Percentiles rank a stretch among this genome's conserved stretches.
phyloP scores from a whole-genome alignment of 2,329 filamentous ascomycete species.

The Diplodia mutila region DNA sequence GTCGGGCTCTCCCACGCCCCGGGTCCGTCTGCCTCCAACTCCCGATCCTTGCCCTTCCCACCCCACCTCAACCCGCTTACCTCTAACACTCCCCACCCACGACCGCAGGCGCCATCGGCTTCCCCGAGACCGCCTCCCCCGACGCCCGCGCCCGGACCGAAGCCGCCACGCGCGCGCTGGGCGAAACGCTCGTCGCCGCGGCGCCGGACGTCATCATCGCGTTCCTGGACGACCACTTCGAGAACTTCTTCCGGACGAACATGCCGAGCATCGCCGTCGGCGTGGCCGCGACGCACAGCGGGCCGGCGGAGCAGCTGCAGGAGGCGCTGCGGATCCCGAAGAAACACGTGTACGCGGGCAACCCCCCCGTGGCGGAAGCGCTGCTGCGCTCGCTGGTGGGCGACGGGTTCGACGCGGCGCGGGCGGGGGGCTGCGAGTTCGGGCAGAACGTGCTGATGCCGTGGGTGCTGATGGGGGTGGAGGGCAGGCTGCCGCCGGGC shows the following conservation, averaged over 20 bases:
- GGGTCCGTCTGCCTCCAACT: slow-evolving; percentile 1
- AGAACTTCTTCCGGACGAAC: slow-evolving; percentile 38
- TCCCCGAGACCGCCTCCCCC: slow-evolving; percentile 36
- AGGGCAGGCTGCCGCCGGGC: slow-evolving; percentile 23
- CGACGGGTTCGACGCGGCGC: slow-evolving; percentile 34
- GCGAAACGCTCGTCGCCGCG: slow-evolving; percentile 34
- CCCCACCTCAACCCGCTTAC: not conserved
- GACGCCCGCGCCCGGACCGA: slow-evolving; percentile 34
- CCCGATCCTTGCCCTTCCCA: too few species aligned
- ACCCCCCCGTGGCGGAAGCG: slow-evolving; percentile 34
- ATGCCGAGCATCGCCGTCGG: slow-evolving; percentile 37
- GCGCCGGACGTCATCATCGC: slow-evolving; percentile 38
- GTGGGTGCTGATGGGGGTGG: slow-evolving; percentile 36
- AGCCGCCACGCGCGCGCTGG: slow-evolving; percentile 34
- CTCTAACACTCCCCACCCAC: not conserved
- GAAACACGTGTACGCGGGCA: slow-evolving; percentile 35
- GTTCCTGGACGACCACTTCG: slow-evolving; percentile 39
- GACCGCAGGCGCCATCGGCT: slow-evolving; percentile 34
- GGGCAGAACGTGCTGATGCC: slow-evolving; percentile 39
- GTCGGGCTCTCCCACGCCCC: slow-evolving; percentile 28
- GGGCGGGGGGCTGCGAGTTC: slow-evolving; percentile 34
- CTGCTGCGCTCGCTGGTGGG: slow-evolving; percentile 32
- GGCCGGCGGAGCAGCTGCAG: slow-evolving; percentile 39
- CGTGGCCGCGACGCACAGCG: slow-evolving; percentile 34
- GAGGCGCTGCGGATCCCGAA: slow-evolving; percentile 29